phyloP scores from a whole-genome alignment of 352 stramenopile species.

The Globisporangium cystogenes region DNA sequence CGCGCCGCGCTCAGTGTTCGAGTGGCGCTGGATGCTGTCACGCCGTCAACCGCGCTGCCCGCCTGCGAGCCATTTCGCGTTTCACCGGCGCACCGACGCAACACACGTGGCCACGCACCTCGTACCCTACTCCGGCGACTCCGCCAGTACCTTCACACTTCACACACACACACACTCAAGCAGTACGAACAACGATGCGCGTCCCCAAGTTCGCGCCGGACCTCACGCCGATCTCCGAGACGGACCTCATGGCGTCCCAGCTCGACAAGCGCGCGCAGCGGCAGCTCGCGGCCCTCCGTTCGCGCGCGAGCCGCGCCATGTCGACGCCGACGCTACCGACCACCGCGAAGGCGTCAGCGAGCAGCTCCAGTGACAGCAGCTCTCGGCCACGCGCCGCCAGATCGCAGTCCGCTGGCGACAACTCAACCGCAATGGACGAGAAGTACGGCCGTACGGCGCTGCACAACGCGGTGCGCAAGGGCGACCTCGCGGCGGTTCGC shows the following conservation, averaged over 20 bases:
- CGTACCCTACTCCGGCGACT: too few relatives aligned
- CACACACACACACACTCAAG: not conserved
- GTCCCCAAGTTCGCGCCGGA: conserved; percentile 45
- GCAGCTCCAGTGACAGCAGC: not conserved
- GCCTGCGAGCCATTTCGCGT: not conserved
- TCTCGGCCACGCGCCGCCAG: conserved; percentile 6
- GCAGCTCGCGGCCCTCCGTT: conserved; percentile 11
- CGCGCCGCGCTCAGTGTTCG: too few relatives aligned
- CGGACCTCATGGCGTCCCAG: conserved; percentile 30
- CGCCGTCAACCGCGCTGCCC: not conserved
- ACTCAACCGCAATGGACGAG: conserved; percentile 11
- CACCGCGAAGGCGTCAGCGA: too few relatives aligned
- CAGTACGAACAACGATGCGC: too few relatives aligned
- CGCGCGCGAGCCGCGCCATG: conserved; percentile 6
- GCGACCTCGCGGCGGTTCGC: conserved; percentile 31
- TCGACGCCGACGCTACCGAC: conserved; percentile 5
- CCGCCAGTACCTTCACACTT: not conserved
- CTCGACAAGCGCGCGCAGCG: conserved; percentile 4
- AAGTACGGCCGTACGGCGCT: conserved; percentile 44
- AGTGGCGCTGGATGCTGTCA: not conserved
- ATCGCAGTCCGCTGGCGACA: not conserved
- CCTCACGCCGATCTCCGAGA: conserved; percentile 58
- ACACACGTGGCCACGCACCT: too few relatives aligned
- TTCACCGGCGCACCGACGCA: not conserved
- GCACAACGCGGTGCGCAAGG: conserved; percentile 47